Evolutionary conservation across 2,329 filamentous ascomycete species (phyloP), one percentile per base, ranked within the genome.

Genomic region (Chaetomium olivaceum): DNA sequence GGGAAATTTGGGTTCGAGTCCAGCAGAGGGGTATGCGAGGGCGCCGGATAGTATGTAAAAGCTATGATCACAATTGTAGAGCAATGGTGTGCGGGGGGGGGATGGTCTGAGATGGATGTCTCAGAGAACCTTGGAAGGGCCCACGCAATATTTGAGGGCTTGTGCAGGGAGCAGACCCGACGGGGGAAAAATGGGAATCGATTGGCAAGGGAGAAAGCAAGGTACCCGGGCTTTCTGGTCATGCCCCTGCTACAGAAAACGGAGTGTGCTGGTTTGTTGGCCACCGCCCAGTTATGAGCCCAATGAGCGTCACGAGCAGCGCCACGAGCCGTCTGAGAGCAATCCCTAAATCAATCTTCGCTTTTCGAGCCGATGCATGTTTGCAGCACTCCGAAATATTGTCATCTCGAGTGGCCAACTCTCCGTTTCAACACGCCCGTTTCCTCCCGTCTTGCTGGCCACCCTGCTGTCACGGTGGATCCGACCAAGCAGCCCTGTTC

Each of bases 131-230:
- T 19, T 43, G 52, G 46, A 65, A 67, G 58, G 66, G 66, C 58
- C 67, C 67, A 67, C 62, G 65, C 14, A 64, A 33, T 65, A 66
- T 67, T 70, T 67, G 68, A 69, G 43, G 43, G 54, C 52, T 56
- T 60, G 61, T 54, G 62, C 64, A 62, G 62, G 50, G 48, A 59
- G 58, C 64, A 66, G 55, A 48, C 25, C 50, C 54, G 51, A 31
- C n/a, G 55, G 48, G 43, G 14, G 63, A 65, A 68, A 63, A 52
- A 50, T 57, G 66, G 65, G 59, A 61, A 57, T 60, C 55, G 48
- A 58, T 58, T 58, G 39, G 66, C 64, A 62, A 68, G 68, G 64
- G 64, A 64, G 58, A 59, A 67, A 67, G 67, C 70, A 70, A 68
- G 70, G 70, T 68, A 70, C 70, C 67, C 48, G 66, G 64, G 63